These are phyloP conservation scores for Anisodus acutangulus DNA, from an alignment of 257 asterid species.

Conservation along the genomic window DNA sequence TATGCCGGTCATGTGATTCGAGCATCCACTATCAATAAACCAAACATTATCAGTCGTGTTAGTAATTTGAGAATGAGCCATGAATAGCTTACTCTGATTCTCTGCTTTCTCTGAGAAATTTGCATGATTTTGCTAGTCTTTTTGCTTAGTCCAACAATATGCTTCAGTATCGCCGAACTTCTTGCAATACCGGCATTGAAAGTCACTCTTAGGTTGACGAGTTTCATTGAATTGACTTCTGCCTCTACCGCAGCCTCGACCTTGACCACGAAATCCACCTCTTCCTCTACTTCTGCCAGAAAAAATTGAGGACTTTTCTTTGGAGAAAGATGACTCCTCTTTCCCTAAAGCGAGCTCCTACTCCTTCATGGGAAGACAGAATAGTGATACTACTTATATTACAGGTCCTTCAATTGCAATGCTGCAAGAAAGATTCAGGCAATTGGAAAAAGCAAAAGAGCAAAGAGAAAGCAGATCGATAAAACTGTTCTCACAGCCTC, in stretches of 20 bases:
- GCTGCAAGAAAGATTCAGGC: slow-evolving; percentile 47
- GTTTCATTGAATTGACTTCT: background rate
- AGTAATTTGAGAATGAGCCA: background rate
- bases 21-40: background rate
- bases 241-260: background rate
- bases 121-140: background rate
- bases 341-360: background rate
- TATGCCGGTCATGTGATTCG: background rate
- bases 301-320: background rate
- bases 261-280: background rate
- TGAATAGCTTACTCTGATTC: slow-evolving; percentile 28
- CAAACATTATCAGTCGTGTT: background rate
- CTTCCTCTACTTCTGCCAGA: background rate
- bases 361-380: slow-evolving; percentile 36
- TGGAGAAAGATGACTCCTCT: background rate
- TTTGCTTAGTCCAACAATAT: slow-evolving; percentile 25
- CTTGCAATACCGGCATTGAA: slow-evolving; percentile 15
- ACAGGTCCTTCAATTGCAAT: slow-evolving; percentile 44
- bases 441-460: slow-evolving; percentile 38
- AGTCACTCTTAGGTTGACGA: background rate
- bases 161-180: slow-evolving; percentile 13
- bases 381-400: slow-evolving; percentile 25
- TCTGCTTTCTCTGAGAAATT: slow-evolving; percentile 18
- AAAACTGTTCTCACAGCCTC: slow-evolving; percentile 31
- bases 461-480: slow-evolving; percentile 34